A percentile compares a stretch with the other conserved stretches of the same genome.
phyloP scores from a whole-genome alignment of 192 early-diverging fungal species.

The Coemansia sp. region DNA sequence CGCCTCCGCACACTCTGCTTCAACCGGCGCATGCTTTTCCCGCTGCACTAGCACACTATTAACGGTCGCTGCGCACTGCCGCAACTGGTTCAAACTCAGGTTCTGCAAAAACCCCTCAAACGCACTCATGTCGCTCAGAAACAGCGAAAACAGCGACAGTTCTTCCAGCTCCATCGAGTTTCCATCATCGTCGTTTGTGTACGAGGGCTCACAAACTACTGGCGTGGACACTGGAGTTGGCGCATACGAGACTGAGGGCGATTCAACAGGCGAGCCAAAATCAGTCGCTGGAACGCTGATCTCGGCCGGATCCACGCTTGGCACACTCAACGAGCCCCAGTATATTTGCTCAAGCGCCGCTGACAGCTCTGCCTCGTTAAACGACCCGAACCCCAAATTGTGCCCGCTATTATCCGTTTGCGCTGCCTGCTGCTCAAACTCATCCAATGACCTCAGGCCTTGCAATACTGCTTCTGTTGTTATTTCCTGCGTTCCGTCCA shows the following conservation, averaged over 20 bases:
- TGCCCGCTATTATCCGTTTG: conserved; percentile 9
- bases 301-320: conserved; percentile 6
- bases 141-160: conserved; percentile 48
- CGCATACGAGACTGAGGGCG: background rate
- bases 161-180: conserved; percentile 47
- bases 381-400: conserved; percentile 17
- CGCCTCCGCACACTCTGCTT: background rate
- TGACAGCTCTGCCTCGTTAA: conserved; percentile 45
- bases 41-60: conserved; percentile 46
- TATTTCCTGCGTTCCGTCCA: conserved; percentile 9
- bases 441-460: conserved; percentile 44
- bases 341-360: conserved; percentile 50
- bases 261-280: background rate
- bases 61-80: conserved; percentile 51
- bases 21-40: conserved; percentile 9
- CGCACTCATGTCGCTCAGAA: conserved; percentile 39
- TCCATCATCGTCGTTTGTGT: conserved; percentile 13
- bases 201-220: background rate
- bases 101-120: conserved; percentile 44
- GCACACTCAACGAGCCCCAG: conserved; percentile 36
- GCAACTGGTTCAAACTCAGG: conserved; percentile 48
- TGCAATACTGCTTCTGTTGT: conserved; percentile 31
- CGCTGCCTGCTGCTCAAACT: conserved; percentile 41
- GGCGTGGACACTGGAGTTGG: conserved; percentile 24
- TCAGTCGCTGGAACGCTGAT: conserved; percentile 7